Evolutionary conservation across 78 protist species (phyloP), one percentile per base, ranked within the genome.

Genomic region (Mantamonas sphyraenae): DNA sequence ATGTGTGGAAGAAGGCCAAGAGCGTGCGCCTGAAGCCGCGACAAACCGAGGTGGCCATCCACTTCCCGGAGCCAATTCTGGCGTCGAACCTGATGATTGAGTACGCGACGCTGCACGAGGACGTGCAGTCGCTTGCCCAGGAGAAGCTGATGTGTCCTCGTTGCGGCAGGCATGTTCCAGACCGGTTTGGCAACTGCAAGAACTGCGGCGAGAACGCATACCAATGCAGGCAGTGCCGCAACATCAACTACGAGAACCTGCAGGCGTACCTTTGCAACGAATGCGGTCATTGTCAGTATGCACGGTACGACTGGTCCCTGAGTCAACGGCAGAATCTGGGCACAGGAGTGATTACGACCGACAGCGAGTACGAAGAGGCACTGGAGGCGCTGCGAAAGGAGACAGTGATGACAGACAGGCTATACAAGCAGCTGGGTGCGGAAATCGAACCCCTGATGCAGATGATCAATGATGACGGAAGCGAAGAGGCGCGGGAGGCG

Each of bases 141-240:
- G 88, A 81, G 73, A 57, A 55, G 39, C 81, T 85, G 30, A 50
- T 12, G 67, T 90, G 94, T 61, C 93, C 93, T 38, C 82, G 93
- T 24, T 89, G 94, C 79, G 30, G 56, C 33, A 57, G 84, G 30
- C 16, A 60, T 1, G 94, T 89, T 2, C 55, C 90, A 1, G 92
- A 87, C 51, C 55, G 75, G 64, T 89, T 84, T 57, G 95, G 95
- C 59, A 45, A 80, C 53, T 93, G 97, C 64, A n/a, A 66, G 50
- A 66, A 89, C 79, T 93, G 97, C 65, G 87, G 84, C 68, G 97
- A 93, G 76, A 90, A 91, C 73, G 97, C 94, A 20, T 81, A 70
- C 81, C 97, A 92, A 72, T 93, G 97, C 74, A 86, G 92, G 37
- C 91, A 86, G 56, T 93, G 97, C 60, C 84, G 97, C 43, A 91